These are phyloP conservation scores for Leptographium radiaticola DNA, from an alignment of 2,329 filamentous ascomycete genomes.

Conservation along the genomic window DNA sequence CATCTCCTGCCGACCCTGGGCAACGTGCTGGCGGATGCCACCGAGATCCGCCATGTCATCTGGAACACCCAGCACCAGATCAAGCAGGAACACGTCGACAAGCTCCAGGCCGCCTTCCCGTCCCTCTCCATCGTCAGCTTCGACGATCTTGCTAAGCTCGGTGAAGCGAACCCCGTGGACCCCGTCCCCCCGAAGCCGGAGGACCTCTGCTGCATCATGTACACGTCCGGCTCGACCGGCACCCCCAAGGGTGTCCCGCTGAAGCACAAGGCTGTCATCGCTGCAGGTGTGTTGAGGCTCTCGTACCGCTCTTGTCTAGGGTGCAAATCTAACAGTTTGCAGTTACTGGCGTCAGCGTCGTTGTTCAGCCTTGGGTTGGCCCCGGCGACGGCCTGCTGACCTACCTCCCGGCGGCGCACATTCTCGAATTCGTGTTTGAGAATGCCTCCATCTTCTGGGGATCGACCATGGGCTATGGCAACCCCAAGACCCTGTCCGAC, in stretches of 20 bases:
- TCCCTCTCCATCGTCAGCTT: constrained; percentile 35
- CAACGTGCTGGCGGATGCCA: constrained; percentile 39
- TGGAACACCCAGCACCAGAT: constrained; percentile 41
- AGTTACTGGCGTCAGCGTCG: constrained; percentile 65
- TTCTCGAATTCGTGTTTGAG: constrained; percentile 84
- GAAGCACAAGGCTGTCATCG: constrained; percentile 62
- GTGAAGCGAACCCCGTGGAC: constrained; percentile 52
- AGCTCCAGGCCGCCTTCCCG: constrained; percentile 34
- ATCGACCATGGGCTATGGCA: constrained; percentile 79
- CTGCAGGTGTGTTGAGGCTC: constrained; percentile 44
- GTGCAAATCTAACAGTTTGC: constrained; percentile 1
- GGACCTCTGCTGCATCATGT: constrained; percentile 62
- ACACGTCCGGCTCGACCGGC: constrained; percentile 70
- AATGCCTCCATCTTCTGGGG: constrained; percentile 77
- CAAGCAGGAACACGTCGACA: constrained; percentile 35
- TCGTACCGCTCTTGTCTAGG: not conserved
- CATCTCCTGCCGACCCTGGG: constrained; percentile 47
- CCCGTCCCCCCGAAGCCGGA: constrained; percentile 56
- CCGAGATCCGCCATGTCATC: constrained; percentile 36
- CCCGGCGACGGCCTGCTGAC: constrained; percentile 68
- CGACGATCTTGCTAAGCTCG: constrained; percentile 36
- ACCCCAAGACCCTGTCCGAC: constrained; percentile 74
- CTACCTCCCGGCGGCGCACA: constrained; percentile 78
- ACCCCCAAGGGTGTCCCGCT: constrained; percentile 71
- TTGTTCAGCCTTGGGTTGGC: constrained; percentile 65